phyloP scores from a whole-genome alignment of 1,284 basidiomycete species.

The Cutaneotrichosporon sp. region DNA sequence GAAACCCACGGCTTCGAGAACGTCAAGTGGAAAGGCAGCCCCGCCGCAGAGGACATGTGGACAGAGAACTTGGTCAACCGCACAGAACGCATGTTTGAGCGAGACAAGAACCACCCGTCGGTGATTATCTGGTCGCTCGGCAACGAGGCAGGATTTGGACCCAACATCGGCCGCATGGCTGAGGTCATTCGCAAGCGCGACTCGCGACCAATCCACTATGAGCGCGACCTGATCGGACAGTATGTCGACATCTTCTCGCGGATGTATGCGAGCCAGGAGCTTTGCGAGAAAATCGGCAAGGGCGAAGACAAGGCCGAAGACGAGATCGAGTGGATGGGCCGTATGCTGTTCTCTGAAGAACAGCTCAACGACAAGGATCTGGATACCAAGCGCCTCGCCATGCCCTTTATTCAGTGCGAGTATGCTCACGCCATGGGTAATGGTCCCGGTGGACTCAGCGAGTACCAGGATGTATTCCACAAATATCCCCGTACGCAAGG shows the following conservation, averaged over 20 bases:
- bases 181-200: slow-evolving; percentile 25
- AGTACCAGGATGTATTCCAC: slow-evolving; percentile 30
- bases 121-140: slow-evolving; percentile 34
- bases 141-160: slow-evolving; percentile 30
- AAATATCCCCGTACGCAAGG: slow-evolving; percentile 30
- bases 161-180: slow-evolving; percentile 30
- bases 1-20: slow-evolving; percentile 33
- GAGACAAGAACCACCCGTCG: slow-evolving; percentile 36
- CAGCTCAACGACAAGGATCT: slow-evolving; percentile 18
- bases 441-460: slow-evolving; percentile 28
- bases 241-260: slow-evolving; percentile 29
- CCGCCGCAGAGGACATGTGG: slow-evolving; percentile 18
- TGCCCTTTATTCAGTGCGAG: slow-evolving; percentile 31
- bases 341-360: slow-evolving; percentile 13
- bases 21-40: slow-evolving; percentile 25
- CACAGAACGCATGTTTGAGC: slow-evolving; percentile 27
- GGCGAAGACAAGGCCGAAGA: slow-evolving; percentile 16
- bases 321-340: slow-evolving; percentile 25
- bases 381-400: slow-evolving; percentile 14
- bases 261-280: slow-evolving; percentile 28
- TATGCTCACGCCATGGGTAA: slow-evolving; percentile 36
- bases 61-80: slow-evolving; percentile 26
- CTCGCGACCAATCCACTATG: slow-evolving; percentile 31
- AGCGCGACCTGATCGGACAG: slow-evolving; percentile 24
- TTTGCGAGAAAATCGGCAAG: slow-evolving; percentile 27